Conservation (phyloP, 495 filamentous ascomycete genomes). For the Penicillium odoratum region DNA sequence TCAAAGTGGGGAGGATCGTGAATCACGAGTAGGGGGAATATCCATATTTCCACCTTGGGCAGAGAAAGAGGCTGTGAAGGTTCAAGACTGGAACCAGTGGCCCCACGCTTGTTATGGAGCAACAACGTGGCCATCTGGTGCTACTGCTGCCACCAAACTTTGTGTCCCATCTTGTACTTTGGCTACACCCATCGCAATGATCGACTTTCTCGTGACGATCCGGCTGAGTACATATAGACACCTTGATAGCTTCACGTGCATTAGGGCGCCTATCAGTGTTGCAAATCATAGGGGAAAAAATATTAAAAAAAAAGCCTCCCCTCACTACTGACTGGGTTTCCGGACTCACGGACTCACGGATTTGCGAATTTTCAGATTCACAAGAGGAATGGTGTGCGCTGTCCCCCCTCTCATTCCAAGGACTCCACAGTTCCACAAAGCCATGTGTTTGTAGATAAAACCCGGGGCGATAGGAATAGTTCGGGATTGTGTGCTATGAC, state of each 20-base stretch:
- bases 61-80: constrained; percentile 8
- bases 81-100: background rate
- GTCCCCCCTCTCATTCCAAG: background rate
- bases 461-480: constrained; percentile 3
- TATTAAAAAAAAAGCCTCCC: background rate
- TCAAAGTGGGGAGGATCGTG: constrained; percentile 9
- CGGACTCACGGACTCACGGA: background rate
- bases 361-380: background rate
- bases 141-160: constrained; percentile 6
- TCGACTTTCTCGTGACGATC: constrained; percentile 7
- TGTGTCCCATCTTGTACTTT: constrained; percentile 1
- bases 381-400: constrained; percentile 1
- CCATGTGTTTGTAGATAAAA: background rate
- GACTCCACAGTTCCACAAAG: background rate
- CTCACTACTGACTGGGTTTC: background rate
- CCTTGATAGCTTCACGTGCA: constrained; percentile 23
- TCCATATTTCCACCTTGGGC: constrained; percentile 10
- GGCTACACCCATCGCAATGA: constrained; percentile 3
- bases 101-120: constrained; percentile 4
- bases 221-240: background rate
- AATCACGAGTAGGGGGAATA: background rate
- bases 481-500: constrained; percentile 10
- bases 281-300: constrained; percentile 13
- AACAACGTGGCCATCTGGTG: constrained; percentile 17
- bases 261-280: constrained; percentile 18